Evolutionary conservation across 129 eudicot genomes (phyloP).

Genomic region (Scalesia atractyloides): DNA sequence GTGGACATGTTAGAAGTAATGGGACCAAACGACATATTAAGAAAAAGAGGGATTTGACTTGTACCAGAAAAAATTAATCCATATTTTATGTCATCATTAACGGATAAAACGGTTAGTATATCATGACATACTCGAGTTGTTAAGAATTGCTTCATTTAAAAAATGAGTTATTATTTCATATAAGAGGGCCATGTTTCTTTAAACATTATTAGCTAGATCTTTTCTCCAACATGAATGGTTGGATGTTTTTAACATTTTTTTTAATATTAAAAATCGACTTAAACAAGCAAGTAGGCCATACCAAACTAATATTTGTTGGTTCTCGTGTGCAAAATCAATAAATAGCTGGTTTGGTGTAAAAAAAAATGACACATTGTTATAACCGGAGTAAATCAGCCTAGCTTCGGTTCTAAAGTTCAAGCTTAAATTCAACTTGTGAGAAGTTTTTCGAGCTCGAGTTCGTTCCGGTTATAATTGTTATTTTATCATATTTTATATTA

Average conservation of each 20-base stretch:
- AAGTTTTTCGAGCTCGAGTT: too few relatives aligned
- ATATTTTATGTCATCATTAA: background rate
- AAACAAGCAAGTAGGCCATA: background rate
- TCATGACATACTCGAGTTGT: background rate
- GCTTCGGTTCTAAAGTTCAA: too few relatives aligned
- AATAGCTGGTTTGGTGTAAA: background rate
- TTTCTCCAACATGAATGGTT: background rate
- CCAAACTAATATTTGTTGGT: background rate
- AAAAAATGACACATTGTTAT: too few relatives aligned
- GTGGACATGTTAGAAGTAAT: background rate
- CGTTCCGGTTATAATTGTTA: too few relatives aligned
- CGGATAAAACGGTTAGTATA: background rate
- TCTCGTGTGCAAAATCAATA: background rate
- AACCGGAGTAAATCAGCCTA: too few relatives aligned
- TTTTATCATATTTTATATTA: too few relatives aligned
- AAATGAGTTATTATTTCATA: background rate
- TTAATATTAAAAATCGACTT: background rate
- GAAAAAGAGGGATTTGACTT: slow-evolving; percentile 9
- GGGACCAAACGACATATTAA: background rate
- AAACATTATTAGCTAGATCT: background rate
- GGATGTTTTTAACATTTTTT: background rate
- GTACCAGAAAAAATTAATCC: slow-evolving; percentile 9
- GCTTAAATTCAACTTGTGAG: too few relatives aligned
- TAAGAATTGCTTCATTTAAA: background rate
- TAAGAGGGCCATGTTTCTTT: background rate